Base-by-base conservation (phyloP, 768 basidiomycete genomes). In the Suillus weaverae region DNA sequence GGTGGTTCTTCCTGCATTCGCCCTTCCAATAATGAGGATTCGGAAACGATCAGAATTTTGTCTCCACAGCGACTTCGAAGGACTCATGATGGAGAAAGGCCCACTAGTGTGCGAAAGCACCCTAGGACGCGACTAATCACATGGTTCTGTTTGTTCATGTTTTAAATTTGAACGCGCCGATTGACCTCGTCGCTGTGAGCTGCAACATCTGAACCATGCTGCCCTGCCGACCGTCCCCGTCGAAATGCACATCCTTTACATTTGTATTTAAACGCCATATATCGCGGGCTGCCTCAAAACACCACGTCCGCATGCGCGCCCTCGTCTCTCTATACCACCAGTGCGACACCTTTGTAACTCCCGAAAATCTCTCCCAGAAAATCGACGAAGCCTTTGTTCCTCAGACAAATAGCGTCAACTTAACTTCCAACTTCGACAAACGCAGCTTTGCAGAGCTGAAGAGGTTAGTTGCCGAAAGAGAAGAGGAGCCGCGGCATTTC, bases 311-410 rank as follows among this genome's bases (percentile, higher is more conserved):
- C 77, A 81, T 92, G 80, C 89, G 89, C 65, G 88, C 90, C 4
- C 86, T 93, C 67, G 83, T 92, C 67, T 82, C 86, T 11, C 84
- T 94, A 61, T 94, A 93, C 79, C 91, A 94, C 79, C 86, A 91
- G 77, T 78, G 88, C 57, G 85, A 85, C 63, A 78, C 80, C 2
- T 92, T 90, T 79, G 83, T 94, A 67, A 91, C 91, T 13, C 79
- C 80, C 26, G 88, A 90, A 67, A 92, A 85, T 70, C 84, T 94
- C 36, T 81, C 84, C 22, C 70, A 81, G 26, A 79, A 78, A 63
- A 92, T 93, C 62, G 89, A 92, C 76, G 74, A 82, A 18, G 87
- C 86, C 1, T 92, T 94, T 69, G 57, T 59, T 59, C 18, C 38
- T 30, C 57, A 30, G 32, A 22, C 7, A 11, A 38, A 35, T 20